Base-by-base conservation (phyloP, 129 eudicot species). In the Artemisia argyi region DNA sequence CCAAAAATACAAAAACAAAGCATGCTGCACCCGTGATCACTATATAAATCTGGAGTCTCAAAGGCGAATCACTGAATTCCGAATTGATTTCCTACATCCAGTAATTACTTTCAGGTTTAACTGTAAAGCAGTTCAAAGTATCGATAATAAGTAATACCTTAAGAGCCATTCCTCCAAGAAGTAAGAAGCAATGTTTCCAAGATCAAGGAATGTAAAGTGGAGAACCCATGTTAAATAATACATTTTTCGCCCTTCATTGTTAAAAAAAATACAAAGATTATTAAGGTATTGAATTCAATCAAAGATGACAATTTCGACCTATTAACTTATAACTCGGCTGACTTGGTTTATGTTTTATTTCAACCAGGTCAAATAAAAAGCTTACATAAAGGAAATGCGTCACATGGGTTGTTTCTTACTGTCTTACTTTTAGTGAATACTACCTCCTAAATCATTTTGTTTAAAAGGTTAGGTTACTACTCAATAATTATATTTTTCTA, bases 161-260 rank as follows among this genome's bases (percentile, higher is more conserved):
- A 48, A 48, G 14, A 7, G 11, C 11, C 14, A 0, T 48, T 48
- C 86, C 90, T 19, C 90, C 90, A 61, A 82, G 90, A 67, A 48
- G 14, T 48, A 48, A 48, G 14, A 48, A 48, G 14, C 52, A 2
- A 12, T 48, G 52, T 48, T 48, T 14, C 11, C 52, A 9, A 9
- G 52, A 9, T 2, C 5, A 47, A 7, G 52, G 14, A 48, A 79
- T 65, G 55, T 71, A 76, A 79, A 85, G 51, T 82, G 90, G 53
- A 78, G 75, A 57, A 82, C 68, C 86, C 86, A 85, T 11, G 90
- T 85, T 68, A 54, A 1, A 47, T 79, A 79, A 50, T 71, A 82
- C 86, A 85, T 24, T 76, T 85, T 6, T 20, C 55, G 83, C 73
- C 88, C 88, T 84, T 52, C 75, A 77, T n/a, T 12, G 22, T 3